phyloP scores from a whole-genome alignment of 176 grass and related monocot genomes.

The Alloteropsis semialata region DNA sequence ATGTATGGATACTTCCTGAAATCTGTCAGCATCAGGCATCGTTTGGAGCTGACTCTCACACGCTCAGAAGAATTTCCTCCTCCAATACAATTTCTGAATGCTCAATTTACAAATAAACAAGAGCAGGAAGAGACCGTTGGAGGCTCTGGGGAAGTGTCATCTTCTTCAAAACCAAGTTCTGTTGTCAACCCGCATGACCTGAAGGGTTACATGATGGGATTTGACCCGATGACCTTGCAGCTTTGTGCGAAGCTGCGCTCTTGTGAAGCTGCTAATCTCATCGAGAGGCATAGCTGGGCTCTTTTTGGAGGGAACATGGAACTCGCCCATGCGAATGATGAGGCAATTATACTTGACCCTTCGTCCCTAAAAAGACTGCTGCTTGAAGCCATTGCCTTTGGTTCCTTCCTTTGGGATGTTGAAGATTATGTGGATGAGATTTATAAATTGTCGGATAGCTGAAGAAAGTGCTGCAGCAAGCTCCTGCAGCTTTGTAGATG shows the following conservation, averaged over 20 bases:
- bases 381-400: slow-evolving; percentile 73
- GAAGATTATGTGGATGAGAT: slow-evolving; percentile 52
- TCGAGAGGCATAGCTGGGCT: slow-evolving; percentile 62
- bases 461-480: slow-evolving; percentile 8
- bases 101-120: slow-evolving; percentile 36
- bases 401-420: slow-evolving; percentile 67
- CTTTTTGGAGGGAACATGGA: slow-evolving; percentile 29
- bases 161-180: slow-evolving; percentile 37
- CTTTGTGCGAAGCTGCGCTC: slow-evolving; percentile 59
- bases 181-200: slow-evolving; percentile 31
- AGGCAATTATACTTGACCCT: slow-evolving; percentile 37
- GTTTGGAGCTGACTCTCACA: slow-evolving; percentile 43
- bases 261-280: slow-evolving; percentile 45
- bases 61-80: slow-evolving; percentile 25
- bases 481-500: slow-evolving; percentile 30
- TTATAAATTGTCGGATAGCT: slow-evolving; percentile 46
- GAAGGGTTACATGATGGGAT: slow-evolving; percentile 60
- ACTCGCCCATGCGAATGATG: slow-evolving; percentile 27
- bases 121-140: slow-evolving; percentile 39
- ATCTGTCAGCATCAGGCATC: slow-evolving; percentile 46
- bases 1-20: slow-evolving; percentile 66
- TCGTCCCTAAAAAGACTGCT: slow-evolving; percentile 47
- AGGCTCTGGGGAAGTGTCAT: slow-evolving; percentile 16
- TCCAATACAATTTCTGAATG: slow-evolving; percentile 34
- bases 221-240: slow-evolving; percentile 56